Evolutionary conservation across 2,329 filamentous ascomycete species (phyloP).

Genomic region (Dactylellina parvicollis): DNA sequence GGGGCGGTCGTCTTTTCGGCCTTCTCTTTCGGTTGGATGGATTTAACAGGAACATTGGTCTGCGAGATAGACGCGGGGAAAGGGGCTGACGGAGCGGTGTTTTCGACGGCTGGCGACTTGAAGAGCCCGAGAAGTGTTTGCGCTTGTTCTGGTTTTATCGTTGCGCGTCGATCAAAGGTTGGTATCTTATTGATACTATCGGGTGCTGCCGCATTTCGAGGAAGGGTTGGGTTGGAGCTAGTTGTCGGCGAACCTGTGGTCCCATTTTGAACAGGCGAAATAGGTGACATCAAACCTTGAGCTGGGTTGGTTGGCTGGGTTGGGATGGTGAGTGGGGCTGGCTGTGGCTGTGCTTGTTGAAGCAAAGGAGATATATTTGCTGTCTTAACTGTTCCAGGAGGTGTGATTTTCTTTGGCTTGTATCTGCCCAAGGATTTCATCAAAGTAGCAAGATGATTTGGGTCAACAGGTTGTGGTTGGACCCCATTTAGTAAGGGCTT

Average conservation of each 20-base stretch:
- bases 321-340: constrained; percentile 19
- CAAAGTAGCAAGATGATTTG: constrained; percentile 32
- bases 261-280: constrained; percentile 26
- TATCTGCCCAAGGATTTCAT: constrained; percentile 24
- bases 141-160: constrained; percentile 56
- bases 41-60: not conserved
- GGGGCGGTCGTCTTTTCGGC: constrained; percentile 25
- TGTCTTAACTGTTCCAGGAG: constrained; percentile 20
- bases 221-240: constrained; percentile 1
- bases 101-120: constrained; percentile 42
- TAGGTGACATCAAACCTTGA: constrained; percentile 11
- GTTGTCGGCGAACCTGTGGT: constrained; percentile 7
- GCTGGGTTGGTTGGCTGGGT: constrained; percentile 1
- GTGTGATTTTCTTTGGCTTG: constrained; percentile 34
- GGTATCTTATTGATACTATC: constrained; percentile 24
- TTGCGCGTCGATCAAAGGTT: constrained; percentile 56
- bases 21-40: constrained; percentile 1
- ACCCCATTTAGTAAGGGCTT: constrained; percentile 22
- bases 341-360: constrained; percentile 37
- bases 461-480: constrained; percentile 12
- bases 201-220: not conserved
- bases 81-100: constrained; percentile 1
- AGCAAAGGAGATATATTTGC: constrained; percentile 1
- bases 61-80: not conserved
- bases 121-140: constrained; percentile 57